Conservation (phyloP, 1,284 basidiomycete species). For the Vanrija pseudolonga region DNA sequence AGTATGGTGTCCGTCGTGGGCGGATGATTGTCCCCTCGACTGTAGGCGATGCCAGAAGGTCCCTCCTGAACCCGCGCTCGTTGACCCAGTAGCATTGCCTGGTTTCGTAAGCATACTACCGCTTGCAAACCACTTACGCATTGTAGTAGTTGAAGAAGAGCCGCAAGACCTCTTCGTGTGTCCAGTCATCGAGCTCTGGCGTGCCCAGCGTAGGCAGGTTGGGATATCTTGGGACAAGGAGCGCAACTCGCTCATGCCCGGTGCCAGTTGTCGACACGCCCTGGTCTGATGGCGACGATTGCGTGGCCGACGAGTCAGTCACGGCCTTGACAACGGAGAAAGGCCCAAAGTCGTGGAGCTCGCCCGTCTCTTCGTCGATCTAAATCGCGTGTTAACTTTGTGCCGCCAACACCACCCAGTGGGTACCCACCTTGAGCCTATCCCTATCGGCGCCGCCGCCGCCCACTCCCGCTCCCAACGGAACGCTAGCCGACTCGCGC, state of each 20-base stretch:
- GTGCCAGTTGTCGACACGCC: background rate
- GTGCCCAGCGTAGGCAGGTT: conserved; percentile 1
- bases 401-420: too few species aligned
- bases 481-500: background rate
- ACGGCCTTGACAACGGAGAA: conserved; percentile 15
- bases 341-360: conserved; percentile 17
- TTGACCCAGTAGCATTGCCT: conserved; percentile 26
- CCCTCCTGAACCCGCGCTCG: conserved; percentile 20
- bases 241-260: background rate
- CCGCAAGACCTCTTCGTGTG: conserved; percentile 19
- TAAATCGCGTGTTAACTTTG: background rate
- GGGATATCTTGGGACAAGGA: background rate
- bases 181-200: conserved; percentile 14
- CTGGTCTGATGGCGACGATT: background rate
- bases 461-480: too few species aligned
- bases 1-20: conserved; percentile 17
- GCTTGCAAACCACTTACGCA: conserved; percentile 1
- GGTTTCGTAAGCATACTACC: background rate
- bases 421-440: too few species aligned
- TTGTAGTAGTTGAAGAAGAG: conserved; percentile 29
- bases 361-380: conserved; percentile 19
- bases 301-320: background rate
- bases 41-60: conserved; percentile 6
- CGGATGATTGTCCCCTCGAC: conserved; percentile 11
- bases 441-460: too few species aligned